A percentile compares a stretch with the other conserved stretches of the same genome.
phyloP scores from a whole-genome alignment of 1,284 basidiomycete species.

The Pisolithus thermaeus region DNA sequence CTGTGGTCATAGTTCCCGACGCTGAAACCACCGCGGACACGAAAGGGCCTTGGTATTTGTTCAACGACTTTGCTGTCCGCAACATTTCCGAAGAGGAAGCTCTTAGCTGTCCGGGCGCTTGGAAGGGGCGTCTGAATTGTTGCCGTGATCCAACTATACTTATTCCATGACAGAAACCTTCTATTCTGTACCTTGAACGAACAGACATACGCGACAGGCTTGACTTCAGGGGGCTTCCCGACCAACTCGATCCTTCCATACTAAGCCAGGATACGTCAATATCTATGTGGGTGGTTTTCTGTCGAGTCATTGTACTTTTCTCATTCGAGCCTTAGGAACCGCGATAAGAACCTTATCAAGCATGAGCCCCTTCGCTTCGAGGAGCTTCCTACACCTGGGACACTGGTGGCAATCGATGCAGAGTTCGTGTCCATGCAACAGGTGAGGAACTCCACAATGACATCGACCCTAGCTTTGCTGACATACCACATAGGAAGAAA shows the following conservation, averaged over 20 bases:
- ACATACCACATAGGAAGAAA: slow-evolving; percentile 66
- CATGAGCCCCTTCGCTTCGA: slow-evolving; percentile 68
- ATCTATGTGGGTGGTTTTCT: slow-evolving; percentile 52
- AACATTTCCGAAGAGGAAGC: slow-evolving; percentile 84
- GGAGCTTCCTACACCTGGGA: slow-evolving; percentile 86
- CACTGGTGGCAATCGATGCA: slow-evolving; percentile 91
- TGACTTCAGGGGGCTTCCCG: slow-evolving; percentile 64
- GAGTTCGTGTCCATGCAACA: slow-evolving; percentile 98
- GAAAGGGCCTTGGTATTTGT: slow-evolving; percentile 80
- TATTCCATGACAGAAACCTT: slow-evolving; percentile 59
- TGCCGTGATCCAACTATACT: not conserved
- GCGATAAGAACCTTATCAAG: slow-evolving; percentile 68
- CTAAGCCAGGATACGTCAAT: slow-evolving; percentile 86
- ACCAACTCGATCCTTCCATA: slow-evolving; percentile 67
- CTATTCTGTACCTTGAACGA: slow-evolving; percentile 84
- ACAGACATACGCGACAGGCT: slow-evolving; percentile 56
- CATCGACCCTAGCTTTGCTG: not conserved
- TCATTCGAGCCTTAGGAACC: slow-evolving; percentile 42
- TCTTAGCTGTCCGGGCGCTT: slow-evolving; percentile 78
- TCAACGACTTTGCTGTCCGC: slow-evolving; percentile 94
- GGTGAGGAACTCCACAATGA: slow-evolving; percentile 33
- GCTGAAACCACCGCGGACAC: slow-evolving; percentile 41
- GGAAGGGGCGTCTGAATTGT: slow-evolving; percentile 64
- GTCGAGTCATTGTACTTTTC: slow-evolving; percentile 20
- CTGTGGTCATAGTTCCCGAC: slow-evolving; percentile 50